Conservation (phyloP, 2,329 filamentous ascomycete genomes). For the Zasmidium cellare region DNA sequence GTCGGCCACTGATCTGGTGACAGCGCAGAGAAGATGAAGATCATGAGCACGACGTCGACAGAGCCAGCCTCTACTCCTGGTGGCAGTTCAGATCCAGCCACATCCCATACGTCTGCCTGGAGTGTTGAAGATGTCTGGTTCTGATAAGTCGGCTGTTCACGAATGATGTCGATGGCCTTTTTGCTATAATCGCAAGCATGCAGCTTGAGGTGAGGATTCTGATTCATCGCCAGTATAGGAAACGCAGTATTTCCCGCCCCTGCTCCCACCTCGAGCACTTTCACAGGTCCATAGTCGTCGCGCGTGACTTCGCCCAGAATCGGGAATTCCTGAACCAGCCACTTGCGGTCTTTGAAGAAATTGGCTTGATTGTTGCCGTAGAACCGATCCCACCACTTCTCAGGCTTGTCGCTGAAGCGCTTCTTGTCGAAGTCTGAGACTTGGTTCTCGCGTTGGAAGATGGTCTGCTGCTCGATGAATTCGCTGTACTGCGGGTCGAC, state of each 20-base stretch:
- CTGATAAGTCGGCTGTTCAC: conserved; percentile 74
- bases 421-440: conserved; percentile 92
- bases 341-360: conserved; percentile 99
- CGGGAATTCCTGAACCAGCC: conserved; percentile 94
- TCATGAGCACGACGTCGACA: conserved; percentile 89
- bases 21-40: conserved; percentile 96
- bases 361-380: conserved; percentile 97
- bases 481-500: conserved; percentile 85
- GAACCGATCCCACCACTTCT: conserved; percentile 97
- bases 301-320: conserved; percentile 74
- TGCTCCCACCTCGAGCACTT: conserved; percentile 86
- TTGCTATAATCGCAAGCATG: conserved; percentile 97
- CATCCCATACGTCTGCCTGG: conserved; percentile 94
- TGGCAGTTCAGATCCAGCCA: conserved; percentile 67
- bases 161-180: conserved; percentile 91
- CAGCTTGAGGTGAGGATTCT: conserved; percentile 77
- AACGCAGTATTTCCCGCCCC: conserved; percentile 97
- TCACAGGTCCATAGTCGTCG: conserved; percentile 66
- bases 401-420: conserved; percentile 85
- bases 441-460: conserved; percentile 78
- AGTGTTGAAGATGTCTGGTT: conserved; percentile 54
- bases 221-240: conserved; percentile 80
- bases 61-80: conserved; percentile 73
- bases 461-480: conserved; percentile 81
- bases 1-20: conserved; percentile 80